Evolutionary conservation across 2,329 filamentous ascomycete species (phyloP).

Genomic region (Penicillium sp.): DNA sequence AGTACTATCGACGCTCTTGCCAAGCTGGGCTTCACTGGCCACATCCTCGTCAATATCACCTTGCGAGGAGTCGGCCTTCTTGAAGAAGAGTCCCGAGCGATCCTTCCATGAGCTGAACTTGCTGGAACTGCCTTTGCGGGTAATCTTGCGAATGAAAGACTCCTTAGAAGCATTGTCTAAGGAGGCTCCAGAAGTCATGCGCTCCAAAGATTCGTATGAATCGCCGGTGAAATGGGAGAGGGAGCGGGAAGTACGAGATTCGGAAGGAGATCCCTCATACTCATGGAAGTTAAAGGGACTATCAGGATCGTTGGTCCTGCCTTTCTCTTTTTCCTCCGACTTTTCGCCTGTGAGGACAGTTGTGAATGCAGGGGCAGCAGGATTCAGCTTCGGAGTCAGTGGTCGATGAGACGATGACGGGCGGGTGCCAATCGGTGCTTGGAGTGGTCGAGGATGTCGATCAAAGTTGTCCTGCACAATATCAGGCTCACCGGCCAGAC

Average conservation of each 20-base stretch:
- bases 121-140: conserved; percentile 49
- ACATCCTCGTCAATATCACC: conserved; percentile 47
- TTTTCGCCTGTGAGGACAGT: conserved; percentile 58
- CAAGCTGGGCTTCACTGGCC: conserved; percentile 39
- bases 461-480: conserved; percentile 48
- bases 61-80: conserved; percentile 43
- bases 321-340: conserved; percentile 45
- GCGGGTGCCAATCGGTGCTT: conserved; percentile 74
- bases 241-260: conserved; percentile 45
- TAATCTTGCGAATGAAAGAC: conserved; percentile 52
- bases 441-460: conserved; percentile 50
- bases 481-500: conserved; percentile 51
- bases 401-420: conserved; percentile 58
- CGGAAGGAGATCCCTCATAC: conserved; percentile 43
- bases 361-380: conserved; percentile 83
- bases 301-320: conserved; percentile 33
- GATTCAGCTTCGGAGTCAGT: conserved; percentile 67
- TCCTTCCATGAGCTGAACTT: conserved; percentile 54
- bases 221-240: conserved; percentile 46
- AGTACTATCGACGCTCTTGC: conserved; percentile 44
- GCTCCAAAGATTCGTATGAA: conserved; percentile 48
- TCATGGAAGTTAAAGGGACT: conserved; percentile 31
- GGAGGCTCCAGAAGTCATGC: conserved; percentile 43
- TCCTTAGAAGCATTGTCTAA: conserved; percentile 45
- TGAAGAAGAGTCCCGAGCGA: conserved; percentile 46